Percentiles rank a stretch among this genome's conserved stretches.
These are phyloP conservation scores for Capillidium heterosporum DNA, from an alignment of 371 early-diverging fungal species.

Conservation along the genomic window DNA sequence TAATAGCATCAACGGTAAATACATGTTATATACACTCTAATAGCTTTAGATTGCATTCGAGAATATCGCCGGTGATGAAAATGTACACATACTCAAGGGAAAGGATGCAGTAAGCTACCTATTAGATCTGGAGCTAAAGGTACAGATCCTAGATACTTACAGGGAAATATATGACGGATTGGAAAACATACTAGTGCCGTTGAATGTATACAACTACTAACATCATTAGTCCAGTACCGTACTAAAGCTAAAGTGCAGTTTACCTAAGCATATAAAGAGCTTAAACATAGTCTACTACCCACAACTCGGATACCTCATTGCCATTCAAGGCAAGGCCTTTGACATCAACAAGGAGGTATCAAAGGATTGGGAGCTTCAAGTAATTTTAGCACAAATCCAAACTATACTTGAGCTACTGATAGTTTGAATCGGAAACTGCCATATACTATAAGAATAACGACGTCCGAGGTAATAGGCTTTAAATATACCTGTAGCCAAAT, in stretches of 20 bases:
- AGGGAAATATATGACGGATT: neutral
- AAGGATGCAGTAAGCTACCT: neutral
- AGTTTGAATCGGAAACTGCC: neutral
- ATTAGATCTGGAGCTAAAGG: neutral
- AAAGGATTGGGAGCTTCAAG: slow-evolving; percentile 2
- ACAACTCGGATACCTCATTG: slow-evolving; percentile 1
- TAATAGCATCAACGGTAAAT: neutral
- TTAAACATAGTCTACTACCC: slow-evolving; percentile 6
- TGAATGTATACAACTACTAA: neutral
- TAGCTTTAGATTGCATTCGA: neutral
- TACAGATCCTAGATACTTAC: neutral
- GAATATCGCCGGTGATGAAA: neutral
- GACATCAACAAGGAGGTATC: neutral
- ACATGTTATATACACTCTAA: neutral
- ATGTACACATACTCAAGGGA: neutral
- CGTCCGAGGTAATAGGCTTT: neutral
- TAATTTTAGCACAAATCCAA: neutral
- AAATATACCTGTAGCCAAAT: neutral
- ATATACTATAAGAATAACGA: neutral
- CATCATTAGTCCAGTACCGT: neutral
- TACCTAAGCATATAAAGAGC: neutral
- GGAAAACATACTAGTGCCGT: neutral
- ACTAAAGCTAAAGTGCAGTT: neutral
- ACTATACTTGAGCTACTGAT: neutral
- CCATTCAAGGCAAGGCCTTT: neutral